Evolutionary conservation across 2,329 filamentous ascomycete species (phyloP).

Genomic region (Trichoderma harzianum): DNA sequence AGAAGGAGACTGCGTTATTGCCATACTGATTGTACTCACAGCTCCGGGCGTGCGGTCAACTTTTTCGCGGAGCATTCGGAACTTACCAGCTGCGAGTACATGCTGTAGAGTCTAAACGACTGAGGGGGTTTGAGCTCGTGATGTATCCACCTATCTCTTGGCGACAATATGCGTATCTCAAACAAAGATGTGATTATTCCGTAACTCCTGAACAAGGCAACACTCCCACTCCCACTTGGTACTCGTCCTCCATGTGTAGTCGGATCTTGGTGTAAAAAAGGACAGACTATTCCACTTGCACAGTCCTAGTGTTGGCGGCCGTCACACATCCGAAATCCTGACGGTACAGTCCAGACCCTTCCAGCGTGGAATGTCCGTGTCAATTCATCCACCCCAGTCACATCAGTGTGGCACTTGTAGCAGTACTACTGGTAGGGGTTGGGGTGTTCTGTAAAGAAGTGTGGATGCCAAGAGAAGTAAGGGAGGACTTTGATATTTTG

Average conservation of each 20-base stretch:
- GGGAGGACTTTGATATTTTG: conserved; percentile 2
- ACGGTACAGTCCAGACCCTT: conserved; percentile 17
- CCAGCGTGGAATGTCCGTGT: conserved; percentile 7
- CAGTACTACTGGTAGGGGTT: not conserved
- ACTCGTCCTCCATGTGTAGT: not conserved
- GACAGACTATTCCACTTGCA: not conserved
- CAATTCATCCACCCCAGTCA: not conserved
- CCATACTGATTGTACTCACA: not conserved
- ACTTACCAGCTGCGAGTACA: not conserved
- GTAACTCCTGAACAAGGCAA: not conserved
- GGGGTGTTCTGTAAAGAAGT: not conserved
- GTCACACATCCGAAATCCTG: not conserved
- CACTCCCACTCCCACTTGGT: not conserved
- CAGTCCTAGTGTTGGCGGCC: not conserved
- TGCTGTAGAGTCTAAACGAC: not conserved
- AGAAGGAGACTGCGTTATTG: not conserved
- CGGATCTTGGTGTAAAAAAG: not conserved
- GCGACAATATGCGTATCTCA: not conserved
- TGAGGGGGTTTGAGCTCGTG: not conserved
- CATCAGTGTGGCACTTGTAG: conserved; percentile 10
- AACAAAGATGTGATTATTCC: not conserved
- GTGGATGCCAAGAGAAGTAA: conserved; percentile 1
- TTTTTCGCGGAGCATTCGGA: not conserved
- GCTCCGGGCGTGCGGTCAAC: not conserved
- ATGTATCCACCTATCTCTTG: not conserved